phyloP scores from a whole-genome alignment of 2,329 filamentous ascomycete genomes.

The Trichoderma koningiopsis region DNA sequence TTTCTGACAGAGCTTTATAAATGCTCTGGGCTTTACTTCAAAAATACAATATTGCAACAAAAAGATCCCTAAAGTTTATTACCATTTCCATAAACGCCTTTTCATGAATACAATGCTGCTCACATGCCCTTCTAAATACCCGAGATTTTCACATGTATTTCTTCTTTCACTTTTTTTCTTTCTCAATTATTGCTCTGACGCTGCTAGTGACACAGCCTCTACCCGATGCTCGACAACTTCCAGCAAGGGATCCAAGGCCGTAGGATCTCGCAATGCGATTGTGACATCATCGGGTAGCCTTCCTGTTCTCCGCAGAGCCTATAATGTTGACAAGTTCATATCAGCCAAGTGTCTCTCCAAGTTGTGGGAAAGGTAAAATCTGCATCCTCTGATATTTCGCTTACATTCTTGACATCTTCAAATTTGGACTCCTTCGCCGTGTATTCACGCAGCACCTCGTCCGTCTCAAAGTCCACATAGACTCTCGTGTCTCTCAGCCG shows the following conservation, averaged over 20 bases:
- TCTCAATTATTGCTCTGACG: background rate
- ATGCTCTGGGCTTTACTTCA: background rate
- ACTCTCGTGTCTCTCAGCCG: slow-evolving; percentile 87
- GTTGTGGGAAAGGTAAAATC: background rate
- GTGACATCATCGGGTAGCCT: slow-evolving; percentile 70
- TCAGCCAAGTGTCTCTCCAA: background rate
- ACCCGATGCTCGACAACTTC: slow-evolving; percentile 68
- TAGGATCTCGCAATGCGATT: slow-evolving; percentile 76
- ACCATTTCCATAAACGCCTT: slow-evolving; percentile 4
- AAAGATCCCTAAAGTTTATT: background rate
- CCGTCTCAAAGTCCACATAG: slow-evolving; percentile 83
- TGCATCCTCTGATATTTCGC: background rate
- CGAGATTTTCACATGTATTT: background rate
- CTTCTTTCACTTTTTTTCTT: background rate
- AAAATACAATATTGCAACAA: background rate
- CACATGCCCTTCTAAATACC: background rate
- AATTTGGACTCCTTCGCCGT: slow-evolving; percentile 84
- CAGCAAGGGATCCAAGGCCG: slow-evolving; percentile 69
- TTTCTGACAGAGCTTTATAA: background rate
- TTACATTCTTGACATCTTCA: slow-evolving; percentile 70
- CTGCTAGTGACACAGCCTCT: slow-evolving; percentile 49
- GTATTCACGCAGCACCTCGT: slow-evolving; percentile 85
- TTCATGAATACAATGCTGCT: background rate
- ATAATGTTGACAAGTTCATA: background rate
- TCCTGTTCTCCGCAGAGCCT: slow-evolving; percentile 55